Percentiles rank a stretch among this genome's conserved stretches.
Conservation (phyloP, 2,329 filamentous ascomycete genomes). For the Pseudocercospora musae region DNA sequence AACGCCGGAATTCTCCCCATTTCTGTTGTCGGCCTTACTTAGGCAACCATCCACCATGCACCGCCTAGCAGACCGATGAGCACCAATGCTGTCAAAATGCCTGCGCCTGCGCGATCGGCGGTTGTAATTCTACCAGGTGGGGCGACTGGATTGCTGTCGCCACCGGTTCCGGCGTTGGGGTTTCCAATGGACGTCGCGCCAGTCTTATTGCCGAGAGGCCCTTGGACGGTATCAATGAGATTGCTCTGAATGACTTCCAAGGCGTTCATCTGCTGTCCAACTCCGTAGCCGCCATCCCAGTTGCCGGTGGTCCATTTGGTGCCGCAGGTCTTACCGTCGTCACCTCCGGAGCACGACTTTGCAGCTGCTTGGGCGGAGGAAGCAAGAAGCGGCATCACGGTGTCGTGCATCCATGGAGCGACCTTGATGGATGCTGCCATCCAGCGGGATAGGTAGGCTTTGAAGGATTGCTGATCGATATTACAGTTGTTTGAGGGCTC, state of each 20-base stretch:
- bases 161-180: conserved; percentile 19
- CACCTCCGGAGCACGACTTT: conserved; percentile 48
- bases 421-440: conserved; percentile 56
- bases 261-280: conserved; percentile 58
- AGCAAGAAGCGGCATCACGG: conserved; percentile 51
- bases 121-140: conserved; percentile 27
- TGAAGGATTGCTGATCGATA: conserved; percentile 45
- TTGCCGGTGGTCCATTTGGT: conserved; percentile 41
- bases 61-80: conserved; percentile 22
- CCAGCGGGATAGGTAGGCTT: conserved; percentile 50
- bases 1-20: neutral
- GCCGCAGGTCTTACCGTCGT: conserved; percentile 45
- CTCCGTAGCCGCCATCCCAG: conserved; percentile 49
- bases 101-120: conserved; percentile 22
- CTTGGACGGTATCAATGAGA: conserved; percentile 38
- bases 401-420: conserved; percentile 53
- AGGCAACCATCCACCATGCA: conserved; percentile 27
- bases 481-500: conserved; percentile 43
- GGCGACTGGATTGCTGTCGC: conserved; percentile 23
- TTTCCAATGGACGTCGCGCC: conserved; percentile 43
- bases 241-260: conserved; percentile 51
- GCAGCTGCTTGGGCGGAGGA: conserved; percentile 55
- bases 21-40: neutral
- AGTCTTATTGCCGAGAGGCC: conserved; percentile 47
- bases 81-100: conserved; percentile 23